These are phyloP conservation scores for Rubia tinctorum DNA, from an alignment of 305 asterid genomes.

Conservation along the genomic window DNA sequence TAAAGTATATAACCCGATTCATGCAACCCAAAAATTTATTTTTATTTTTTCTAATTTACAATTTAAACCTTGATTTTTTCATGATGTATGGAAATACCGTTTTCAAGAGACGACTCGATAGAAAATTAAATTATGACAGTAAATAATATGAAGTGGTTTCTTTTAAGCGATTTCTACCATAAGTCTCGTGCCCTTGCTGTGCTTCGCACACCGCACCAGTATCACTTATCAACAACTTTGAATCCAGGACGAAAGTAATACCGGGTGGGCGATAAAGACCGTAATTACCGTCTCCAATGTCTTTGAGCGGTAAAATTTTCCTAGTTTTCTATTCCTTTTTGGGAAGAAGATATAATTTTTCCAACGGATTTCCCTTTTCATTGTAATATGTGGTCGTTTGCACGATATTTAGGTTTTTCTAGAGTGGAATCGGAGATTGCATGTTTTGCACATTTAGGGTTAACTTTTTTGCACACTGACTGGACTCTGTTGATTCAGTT, in stretches of 20 bases:
- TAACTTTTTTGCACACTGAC: not conserved
- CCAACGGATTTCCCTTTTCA: not conserved
- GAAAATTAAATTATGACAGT: no score
- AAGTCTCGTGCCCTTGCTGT: not conserved
- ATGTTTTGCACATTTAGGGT: conserved; percentile 1
- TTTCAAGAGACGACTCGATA: no score
- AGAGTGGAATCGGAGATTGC: not conserved
- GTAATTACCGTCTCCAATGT: not conserved
- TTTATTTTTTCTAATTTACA: no score
- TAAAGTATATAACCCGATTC: no score
- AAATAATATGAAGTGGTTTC: no score
- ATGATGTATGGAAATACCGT: no score
- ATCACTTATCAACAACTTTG: not conserved
- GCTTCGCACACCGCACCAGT: not conserved
- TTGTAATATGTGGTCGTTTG: not conserved
- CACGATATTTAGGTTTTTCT: not conserved
- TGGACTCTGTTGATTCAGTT: not conserved
- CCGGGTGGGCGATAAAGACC: not conserved
- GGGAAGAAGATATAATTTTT: not conserved
- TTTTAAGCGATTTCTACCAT: no score
- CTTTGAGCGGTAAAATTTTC: not conserved
- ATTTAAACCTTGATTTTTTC: no score
- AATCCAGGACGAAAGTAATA: not conserved
- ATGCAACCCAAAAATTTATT: no score
- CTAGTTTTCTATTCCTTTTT: not conserved